Base-by-base conservation (phyloP, 139 green algal genomes). In the Volvox reticuliferus region DNA sequence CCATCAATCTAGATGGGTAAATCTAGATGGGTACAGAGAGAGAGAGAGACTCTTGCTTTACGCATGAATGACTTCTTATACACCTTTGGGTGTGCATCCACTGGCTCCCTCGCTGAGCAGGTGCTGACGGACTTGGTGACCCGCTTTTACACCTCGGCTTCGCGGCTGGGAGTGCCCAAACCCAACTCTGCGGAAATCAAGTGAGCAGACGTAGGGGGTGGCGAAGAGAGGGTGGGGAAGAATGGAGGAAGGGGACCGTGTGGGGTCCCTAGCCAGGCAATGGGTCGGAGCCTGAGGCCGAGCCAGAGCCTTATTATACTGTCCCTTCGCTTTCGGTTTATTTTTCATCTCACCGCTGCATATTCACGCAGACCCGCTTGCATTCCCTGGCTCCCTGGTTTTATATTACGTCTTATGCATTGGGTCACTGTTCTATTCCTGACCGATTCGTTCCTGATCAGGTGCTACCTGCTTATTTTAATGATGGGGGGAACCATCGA, bases 401-500 rank as follows among this genome's bases (percentile, higher is more conserved):
- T 9, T 55, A 55, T 9, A 55, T 55, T 9, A 55, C 44, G 5
- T 55, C 5, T 55, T 55, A 55, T 55, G 44, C n/a, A n/a, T n/a
- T 5, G 44, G 44, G 44, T 9, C 9, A 5, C 44, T 5, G 44
- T 55, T 55, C 5, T 5, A 55, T 55, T 55, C 9, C 44, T 55
- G 44, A 55, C 44, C 44, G n/a, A n/a, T n/a, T n/a, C n/a, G n/a
- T n/a, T 17, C 35, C 63, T 17, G 21, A 9, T 21, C 50, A 90
- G 86, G 75, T 85, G 73, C 73, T 90, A 90, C 86, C 86, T 90
- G 86, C 86, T 90, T 12, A 33, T 90, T 0, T 61, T 90, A 18
- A 84, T 90, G 86, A 17, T 90, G 86, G 86, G 86, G 2, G 86
- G 86, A 33, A 90, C 86, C 86, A 84, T 90, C 21, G 86, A 90